These are phyloP conservation scores for Trametes cubensis DNA, from an alignment of 768 basidiomycete species.

Conservation along the genomic window DNA sequence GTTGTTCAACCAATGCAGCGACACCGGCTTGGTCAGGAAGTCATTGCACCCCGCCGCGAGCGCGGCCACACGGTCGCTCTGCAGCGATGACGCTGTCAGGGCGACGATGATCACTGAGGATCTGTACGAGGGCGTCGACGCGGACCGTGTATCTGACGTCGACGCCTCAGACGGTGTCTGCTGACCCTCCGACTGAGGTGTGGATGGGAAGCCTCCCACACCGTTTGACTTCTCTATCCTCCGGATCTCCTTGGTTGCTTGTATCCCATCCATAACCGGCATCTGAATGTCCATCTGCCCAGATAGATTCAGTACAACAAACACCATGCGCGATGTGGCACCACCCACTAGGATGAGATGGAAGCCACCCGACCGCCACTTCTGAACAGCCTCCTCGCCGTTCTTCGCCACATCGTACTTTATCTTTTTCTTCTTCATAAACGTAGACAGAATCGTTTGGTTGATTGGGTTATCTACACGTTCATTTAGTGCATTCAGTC, in stretches of 20 bases:
- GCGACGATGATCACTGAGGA: conserved; percentile 99
- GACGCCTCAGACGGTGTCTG: conserved; percentile 58
- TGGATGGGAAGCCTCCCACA: conserved; percentile 67
- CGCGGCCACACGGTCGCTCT: conserved; percentile 94
- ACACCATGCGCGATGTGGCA: background rate
- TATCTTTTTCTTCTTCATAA: conserved; percentile 95
- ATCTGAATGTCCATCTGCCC: conserved; percentile 99
- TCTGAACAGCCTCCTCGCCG: conserved; percentile 93
- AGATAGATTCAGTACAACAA: background rate
- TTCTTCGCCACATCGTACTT: conserved; percentile 94
- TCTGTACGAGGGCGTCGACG: conserved; percentile 60
- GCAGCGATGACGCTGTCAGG: conserved; percentile 95
- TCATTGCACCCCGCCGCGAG: conserved; percentile 99
- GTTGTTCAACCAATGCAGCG: conserved; percentile 91
- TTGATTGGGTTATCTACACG: conserved; percentile 94
- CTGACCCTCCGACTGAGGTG: conserved; percentile 60
- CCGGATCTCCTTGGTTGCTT: conserved; percentile 95
- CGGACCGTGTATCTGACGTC: conserved; percentile 47
- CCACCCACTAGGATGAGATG: conserved; percentile 88
- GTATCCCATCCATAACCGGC: conserved; percentile 98
- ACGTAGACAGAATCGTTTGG: conserved; percentile 95
- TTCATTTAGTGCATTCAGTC: background rate
- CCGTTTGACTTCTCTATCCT: conserved; percentile 73
- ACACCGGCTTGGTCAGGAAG: conserved; percentile 97
- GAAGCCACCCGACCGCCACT: conserved; percentile 91